Base-by-base conservation (phyloP, 2,329 filamentous ascomycete genomes). In the Clarireedia hainanense region DNA sequence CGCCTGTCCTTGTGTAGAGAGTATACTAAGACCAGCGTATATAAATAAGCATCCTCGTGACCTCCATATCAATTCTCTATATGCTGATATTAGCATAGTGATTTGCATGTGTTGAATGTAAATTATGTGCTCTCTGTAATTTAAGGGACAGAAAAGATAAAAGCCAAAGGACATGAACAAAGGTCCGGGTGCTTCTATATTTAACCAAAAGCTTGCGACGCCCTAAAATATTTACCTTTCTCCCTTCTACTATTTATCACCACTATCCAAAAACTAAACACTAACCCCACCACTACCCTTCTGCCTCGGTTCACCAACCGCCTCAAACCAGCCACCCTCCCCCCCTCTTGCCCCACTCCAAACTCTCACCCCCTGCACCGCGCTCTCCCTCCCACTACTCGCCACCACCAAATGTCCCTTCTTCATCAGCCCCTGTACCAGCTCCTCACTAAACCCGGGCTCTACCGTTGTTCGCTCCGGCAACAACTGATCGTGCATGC, bases 401-500 rank as follows among this genome's bases (percentile, higher is more conserved):
- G 82, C 88, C 0, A 80, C 83, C 2, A 94, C 78, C 65, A 89
- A 85, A 67, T 94, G 89, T 0, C 88, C 88, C 50, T 78, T 74
- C 1, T 71, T 71, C 51, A 72, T 70, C 79, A 96, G 78, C 58
- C 79, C 85, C 2, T 75, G 79, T 5, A 83, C 80, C 0, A 84
- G 87, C 1, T 63, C 67, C 59, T 86, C 85, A 62, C 88, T 78
- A 62, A 87, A 95, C 0, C 70, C 70, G 34, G 80, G 81, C 71
- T 95, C 90, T 52, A 94, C 84, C 0, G 73, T 74, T 1, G 84
- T 78, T 49, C 73, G 71, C 63, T 90, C 85, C 0, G 90, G 91
- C 52, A 90, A 75, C 9, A 95, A 74, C 72, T 95, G 91, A 67
- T 95, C 89, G 66, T 95, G 91, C 23, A 95, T 72, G 7, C 91